Evolutionary conservation across 148 eudicot species (phyloP).

Genomic region (Fallopia convolvulus): DNA sequence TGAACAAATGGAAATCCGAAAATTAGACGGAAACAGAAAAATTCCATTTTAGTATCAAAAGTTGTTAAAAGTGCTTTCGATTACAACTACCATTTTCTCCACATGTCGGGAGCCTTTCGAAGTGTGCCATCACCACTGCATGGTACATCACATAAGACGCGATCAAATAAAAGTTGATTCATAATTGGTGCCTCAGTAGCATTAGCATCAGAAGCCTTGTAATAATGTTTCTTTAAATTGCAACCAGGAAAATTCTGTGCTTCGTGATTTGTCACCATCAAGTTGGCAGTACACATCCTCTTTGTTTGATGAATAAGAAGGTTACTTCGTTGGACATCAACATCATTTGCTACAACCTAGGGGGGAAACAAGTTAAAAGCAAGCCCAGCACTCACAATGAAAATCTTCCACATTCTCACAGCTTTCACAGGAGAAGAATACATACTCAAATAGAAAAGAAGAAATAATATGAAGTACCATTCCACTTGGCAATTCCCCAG

Average conservation of each 20-base stretch:
- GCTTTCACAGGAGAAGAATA: not conserved
- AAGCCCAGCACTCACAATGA: not conserved
- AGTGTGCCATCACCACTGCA: slow-evolving; percentile 99
- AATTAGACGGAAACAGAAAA: slow-evolving; percentile 6
- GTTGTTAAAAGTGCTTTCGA: slow-evolving; percentile 1
- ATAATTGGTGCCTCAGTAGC: slow-evolving; percentile 32
- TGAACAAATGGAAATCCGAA: slow-evolving; percentile 19
- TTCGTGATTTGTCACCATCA: slow-evolving; percentile 96
- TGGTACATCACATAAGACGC: slow-evolving; percentile 97
- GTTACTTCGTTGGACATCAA: slow-evolving; percentile 95
- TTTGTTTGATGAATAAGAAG: slow-evolving; percentile 99
- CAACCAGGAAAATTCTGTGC: slow-evolving; percentile 97
- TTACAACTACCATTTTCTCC: slow-evolving; percentile 84
- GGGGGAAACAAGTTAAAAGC: slow-evolving; percentile 1
- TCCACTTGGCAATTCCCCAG: slow-evolving; percentile 69
- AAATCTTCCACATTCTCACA: not conserved
- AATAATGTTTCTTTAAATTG: slow-evolving; percentile 47
- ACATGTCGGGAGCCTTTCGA: slow-evolving; percentile 97
- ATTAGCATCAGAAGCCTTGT: slow-evolving; percentile 26
- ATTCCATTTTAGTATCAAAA: not conserved
- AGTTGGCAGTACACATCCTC: slow-evolving; percentile 96
- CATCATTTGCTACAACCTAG: slow-evolving; percentile 95
- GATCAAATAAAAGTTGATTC: slow-evolving; percentile 79
- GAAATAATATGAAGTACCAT: slow-evolving; percentile 40
- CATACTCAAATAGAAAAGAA: not conserved